These are phyloP conservation scores for Mortierella sp. DNA, from an alignment of 371 early-diverging fungal species.

Conservation along the genomic window DNA sequence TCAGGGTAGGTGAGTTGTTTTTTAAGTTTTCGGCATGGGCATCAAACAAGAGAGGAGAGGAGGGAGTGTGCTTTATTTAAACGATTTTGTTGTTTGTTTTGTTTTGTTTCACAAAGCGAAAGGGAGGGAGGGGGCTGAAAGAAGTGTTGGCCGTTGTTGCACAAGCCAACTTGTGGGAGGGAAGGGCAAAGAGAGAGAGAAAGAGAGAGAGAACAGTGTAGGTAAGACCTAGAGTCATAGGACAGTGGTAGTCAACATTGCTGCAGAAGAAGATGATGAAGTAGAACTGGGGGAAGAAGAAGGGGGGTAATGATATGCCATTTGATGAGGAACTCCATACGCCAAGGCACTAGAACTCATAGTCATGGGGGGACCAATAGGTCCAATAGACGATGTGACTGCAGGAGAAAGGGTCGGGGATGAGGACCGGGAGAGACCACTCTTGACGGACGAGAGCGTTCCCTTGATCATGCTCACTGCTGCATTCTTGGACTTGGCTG, in stretches of 20 bases:
- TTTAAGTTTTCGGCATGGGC: no score
- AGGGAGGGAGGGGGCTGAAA: background rate
- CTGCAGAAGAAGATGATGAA: background rate
- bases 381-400: background rate
- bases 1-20: no score
- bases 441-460: conserved; percentile 26
- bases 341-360: background rate
- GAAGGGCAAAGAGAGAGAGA: background rate
- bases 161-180: background rate
- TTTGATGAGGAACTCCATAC: background rate
- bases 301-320: background rate
- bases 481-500: conserved; percentile 17
- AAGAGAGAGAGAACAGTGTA: background rate
- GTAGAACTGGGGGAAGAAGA: background rate
- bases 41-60: no score
- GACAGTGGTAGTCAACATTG: background rate
- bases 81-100: background rate
- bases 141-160: background rate
- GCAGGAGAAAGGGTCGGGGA: background rate
- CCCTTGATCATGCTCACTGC: conserved; percentile 22
- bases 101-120: background rate
- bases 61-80: no score
- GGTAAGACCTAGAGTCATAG: background rate
- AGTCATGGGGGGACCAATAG: background rate
- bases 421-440: conserved; percentile 17